Base-by-base conservation (phyloP, 129 eudicot species). In the Artemisia tridentata region DNA sequence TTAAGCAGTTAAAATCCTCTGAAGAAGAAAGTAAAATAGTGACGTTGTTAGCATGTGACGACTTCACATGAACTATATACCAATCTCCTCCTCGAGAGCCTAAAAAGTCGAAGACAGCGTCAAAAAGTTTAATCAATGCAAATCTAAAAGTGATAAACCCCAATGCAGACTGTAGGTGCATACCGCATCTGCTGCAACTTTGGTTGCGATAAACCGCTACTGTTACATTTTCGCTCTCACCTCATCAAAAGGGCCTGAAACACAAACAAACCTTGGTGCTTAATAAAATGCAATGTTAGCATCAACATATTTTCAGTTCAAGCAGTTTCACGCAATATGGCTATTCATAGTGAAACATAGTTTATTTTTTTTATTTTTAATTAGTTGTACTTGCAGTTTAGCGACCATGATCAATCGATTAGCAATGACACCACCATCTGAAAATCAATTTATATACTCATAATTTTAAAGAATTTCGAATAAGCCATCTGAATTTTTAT, bases 161-260 rank as follows among this genome's bases (percentile, higher is more conserved):
- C 59, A 53, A 43, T 43, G 61, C 29, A 70, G 63, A 78, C 18
- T 63, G 66, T 17, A 63, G 31, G 72, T 62, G 59, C 85, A 80
- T 59, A 93, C 99, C 75, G 93, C 92, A 75, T 93, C 99, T 41
- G 97, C 90, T 56, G 99, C 97, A 84, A 87, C 99, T 79, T 93
- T 90, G 41, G 99, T 97, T 68, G 99, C 97, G 75, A 97, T 84
- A 75, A 93, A 93, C 21, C 97, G 83, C 75, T 93, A 97, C 69
- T 93, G 99, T 76, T 93, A 90, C 99, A 93, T 93, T 80, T 93
- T 93, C 15, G 99, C 97, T 83, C 99, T 93, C 81, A 95, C 99
- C 92, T 95, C 96, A 25, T 84, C 86, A 80, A 95, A 95, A 34
- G 4, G 20, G 16, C 46, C 38, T 23, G 3, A 71, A n/a, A 57